These are phyloP conservation scores for Ballota nigra DNA, from an alignment of 257 asterid species.

Conservation along the genomic window DNA sequence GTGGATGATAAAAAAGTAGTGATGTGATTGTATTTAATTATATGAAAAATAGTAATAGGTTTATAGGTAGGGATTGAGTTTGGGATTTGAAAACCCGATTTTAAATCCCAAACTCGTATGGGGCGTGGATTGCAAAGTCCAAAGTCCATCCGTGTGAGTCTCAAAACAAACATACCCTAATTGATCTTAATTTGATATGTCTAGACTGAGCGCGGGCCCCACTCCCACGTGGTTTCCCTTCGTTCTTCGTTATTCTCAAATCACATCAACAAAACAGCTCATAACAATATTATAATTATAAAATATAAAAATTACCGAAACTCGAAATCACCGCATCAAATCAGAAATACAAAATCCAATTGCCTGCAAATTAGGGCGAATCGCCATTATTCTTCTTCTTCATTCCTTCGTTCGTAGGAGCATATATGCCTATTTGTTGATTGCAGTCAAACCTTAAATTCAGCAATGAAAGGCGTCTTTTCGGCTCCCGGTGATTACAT, in stretches of 20 bases:
- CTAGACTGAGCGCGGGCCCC: constrained; percentile 22
- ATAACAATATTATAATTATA: neutral
- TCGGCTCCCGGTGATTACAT: constrained; percentile 97
- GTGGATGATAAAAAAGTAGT: too few species aligned
- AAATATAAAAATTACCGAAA: neutral
- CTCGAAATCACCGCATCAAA: constrained; percentile 9
- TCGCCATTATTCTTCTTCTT: neutral
- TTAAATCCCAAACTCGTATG: too few species aligned
- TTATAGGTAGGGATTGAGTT: too few species aligned
- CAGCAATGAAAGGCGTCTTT: constrained; percentile 84
- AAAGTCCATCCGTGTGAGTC: too few species aligned
- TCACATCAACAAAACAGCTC: constrained; percentile 21
- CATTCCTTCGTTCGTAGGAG: neutral
- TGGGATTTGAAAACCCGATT: too few species aligned
- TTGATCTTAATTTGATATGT: neutral
- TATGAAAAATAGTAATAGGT: too few species aligned
- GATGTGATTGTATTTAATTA: too few species aligned
- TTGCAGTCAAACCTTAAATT: constrained; percentile 23
- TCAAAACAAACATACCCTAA: too few species aligned
- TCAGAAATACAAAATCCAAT: neutral
- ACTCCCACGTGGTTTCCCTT: constrained; percentile 19
- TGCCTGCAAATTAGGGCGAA: constrained; percentile 12
- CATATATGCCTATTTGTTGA: constrained; percentile 7
- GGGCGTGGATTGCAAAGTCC: too few species aligned
- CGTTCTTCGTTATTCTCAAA: neutral